These are phyloP conservation scores for Stentor coeruleus DNA, from an alignment of 73 alveolate genomes.

Conservation along the genomic window DNA sequence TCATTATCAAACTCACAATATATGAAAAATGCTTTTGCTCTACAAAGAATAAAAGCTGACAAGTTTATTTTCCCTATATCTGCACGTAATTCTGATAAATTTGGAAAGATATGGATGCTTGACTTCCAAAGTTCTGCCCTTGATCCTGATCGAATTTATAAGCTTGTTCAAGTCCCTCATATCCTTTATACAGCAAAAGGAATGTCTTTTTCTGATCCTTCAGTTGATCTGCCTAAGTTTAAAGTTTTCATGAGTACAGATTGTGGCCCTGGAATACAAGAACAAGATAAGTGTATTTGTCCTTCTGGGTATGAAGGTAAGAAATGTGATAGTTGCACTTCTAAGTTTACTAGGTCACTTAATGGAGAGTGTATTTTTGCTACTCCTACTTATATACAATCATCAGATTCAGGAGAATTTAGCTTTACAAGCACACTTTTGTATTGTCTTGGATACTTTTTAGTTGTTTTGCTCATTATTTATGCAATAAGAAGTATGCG, in stretches of 20 bases:
- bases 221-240: background rate
- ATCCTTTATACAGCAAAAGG: background rate
- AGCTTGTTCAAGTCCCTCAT: background rate
- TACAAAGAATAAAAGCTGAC: background rate
- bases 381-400: background rate
- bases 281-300: background rate
- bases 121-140: background rate
- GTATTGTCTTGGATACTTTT: conserved; percentile 5
- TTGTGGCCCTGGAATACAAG: background rate
- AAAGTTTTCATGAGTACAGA: background rate
- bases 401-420: background rate
- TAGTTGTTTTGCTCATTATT: background rate
- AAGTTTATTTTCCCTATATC: background rate
- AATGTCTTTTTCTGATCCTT: background rate
- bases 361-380: background rate
- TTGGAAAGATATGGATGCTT: background rate
- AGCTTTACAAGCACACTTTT: background rate
- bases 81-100: background rate
- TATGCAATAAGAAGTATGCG: background rate
- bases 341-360: background rate
- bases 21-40: background rate
- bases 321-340: background rate
- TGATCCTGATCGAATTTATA: background rate
- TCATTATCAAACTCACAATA: background rate
- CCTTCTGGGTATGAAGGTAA: background rate